Conservation (phyloP, 1,139 yeast species). For the Candida anutae region DNA sequence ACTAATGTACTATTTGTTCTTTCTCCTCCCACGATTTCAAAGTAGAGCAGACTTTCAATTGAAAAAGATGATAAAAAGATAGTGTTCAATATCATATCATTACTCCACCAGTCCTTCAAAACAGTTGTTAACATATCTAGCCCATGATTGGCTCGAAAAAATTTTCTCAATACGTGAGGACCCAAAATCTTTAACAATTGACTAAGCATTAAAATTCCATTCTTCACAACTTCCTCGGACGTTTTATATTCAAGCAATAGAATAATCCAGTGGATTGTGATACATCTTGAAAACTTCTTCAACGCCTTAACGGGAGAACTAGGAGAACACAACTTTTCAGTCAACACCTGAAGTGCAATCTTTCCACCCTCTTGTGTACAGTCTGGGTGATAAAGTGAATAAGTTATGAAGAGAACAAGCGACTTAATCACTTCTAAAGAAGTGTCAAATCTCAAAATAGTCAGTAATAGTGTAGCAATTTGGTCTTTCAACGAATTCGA, state of each 20-base stretch:
- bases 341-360: conserved; percentile 20
- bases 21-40: too few relatives aligned
- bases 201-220: conserved; percentile 44
- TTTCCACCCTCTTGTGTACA: conserved; percentile 24
- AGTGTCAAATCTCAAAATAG: conserved; percentile 22
- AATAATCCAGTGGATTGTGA: conserved; percentile 63
- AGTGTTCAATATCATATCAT: conserved; percentile 24
- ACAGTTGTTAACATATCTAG: conserved; percentile 42
- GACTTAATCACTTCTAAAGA: conserved; percentile 32
- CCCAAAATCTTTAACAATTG: conserved; percentile 43
- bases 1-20: neutral
- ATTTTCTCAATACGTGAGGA: conserved; percentile 37
- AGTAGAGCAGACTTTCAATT: conserved; percentile 17
- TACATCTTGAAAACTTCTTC: conserved; percentile 45
- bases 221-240: conserved; percentile 31
- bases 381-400: conserved; percentile 25
- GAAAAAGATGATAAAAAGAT: conserved; percentile 39
- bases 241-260: conserved; percentile 38
- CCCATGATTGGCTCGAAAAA: conserved; percentile 48
- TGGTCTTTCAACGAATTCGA: conserved; percentile 10
- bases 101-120: conserved; percentile 40
- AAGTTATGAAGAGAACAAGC: conserved; percentile 27
- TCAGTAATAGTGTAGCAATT: conserved; percentile 14
- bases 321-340: conserved; percentile 24
- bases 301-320: conserved; percentile 27